Base-by-base conservation (phyloP, 1,139 yeast genomes). In the Candida labiduridarum region DNA sequence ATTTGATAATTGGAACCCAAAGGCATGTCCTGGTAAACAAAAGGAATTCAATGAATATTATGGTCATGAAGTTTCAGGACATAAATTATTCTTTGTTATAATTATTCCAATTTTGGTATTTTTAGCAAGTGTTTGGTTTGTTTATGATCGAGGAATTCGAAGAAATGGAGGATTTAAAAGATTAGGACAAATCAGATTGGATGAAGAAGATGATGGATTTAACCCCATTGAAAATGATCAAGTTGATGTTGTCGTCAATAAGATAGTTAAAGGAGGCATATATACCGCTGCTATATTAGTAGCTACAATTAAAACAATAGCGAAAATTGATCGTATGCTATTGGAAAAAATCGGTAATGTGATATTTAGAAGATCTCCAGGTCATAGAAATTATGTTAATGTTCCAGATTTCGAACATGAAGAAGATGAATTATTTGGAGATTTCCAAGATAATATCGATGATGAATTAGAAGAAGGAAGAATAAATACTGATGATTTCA, bases 21-120 rank as follows among this genome's bases (percentile, higher is more conserved):
- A 79, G 51, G 79, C 94, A 27, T 94, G 99, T 68, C 98, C 99
- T 2, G 98, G 98, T 1, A 88, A 85, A 60, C 84, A 86, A 56
- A 67, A 71, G 15, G 87, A 89, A 59, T 91, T 83, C 64, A 73
- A 79, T 47, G 70, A 79, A 45, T 72, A 79, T 50, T 81, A 84
- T 55, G 84, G 88, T 25, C 74, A 78, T 40, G 84, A 85, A 6
- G 62, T 82, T 6, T 77, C 73, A n/a, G 87, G 88, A 0, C 71
- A 76, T 47, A 79, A 80, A 35, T 61, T 85, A 45, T 72, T 81
- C 42, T 51, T 82, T 44, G 76, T 86, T 15, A 66, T 88, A 41
- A 61, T 79, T 7, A 61, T 88, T 14, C 95, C 96, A 7, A 61
- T 87, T 22, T 59, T 71, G 0, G 78, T 84, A 12, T 84, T 89